Percentiles rank a stretch among this genome's conserved stretches.
Evolutionary conservation across 176 grass and related monocot species (phyloP).

Genomic region (Oryza punctata): DNA sequence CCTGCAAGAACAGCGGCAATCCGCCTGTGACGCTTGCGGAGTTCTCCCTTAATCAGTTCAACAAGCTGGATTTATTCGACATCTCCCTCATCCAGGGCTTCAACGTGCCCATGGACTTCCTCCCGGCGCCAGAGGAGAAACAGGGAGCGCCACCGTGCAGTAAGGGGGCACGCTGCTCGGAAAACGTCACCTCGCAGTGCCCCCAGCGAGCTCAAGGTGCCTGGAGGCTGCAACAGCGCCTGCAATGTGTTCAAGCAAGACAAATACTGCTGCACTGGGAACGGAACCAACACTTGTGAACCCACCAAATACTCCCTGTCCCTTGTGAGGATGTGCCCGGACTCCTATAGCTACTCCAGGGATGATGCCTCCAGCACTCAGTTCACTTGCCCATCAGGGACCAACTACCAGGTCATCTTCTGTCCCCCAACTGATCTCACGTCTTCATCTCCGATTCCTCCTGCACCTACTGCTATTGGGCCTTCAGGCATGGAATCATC

Average conservation of each 20-base stretch:
- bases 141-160: constrained; percentile 1
- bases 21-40: constrained; percentile 26
- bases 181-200: constrained; percentile 36
- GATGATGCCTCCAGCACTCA: background rate
- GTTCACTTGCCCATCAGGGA: constrained; percentile 37
- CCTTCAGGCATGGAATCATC: background rate
- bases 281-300: background rate
- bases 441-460: background rate
- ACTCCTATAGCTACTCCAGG: constrained; percentile 22
- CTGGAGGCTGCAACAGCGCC: constrained; percentile 31
- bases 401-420: constrained; percentile 45
- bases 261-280: constrained; percentile 20
- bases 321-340: constrained; percentile 35
- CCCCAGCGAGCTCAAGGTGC: constrained; percentile 18
- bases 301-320: constrained; percentile 14
- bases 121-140: background rate
- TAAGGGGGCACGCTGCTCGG: background rate
- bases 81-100: constrained; percentile 48
- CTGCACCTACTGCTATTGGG: background rate
- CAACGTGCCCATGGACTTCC: constrained; percentile 60
- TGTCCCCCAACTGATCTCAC: constrained; percentile 21
- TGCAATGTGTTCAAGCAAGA: constrained; percentile 32
- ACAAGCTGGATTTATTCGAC: constrained; percentile 25
- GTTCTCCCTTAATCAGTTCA: background rate
- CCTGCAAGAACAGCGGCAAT: background rate